Evolutionary conservation across 1,284 basidiomycete species (phyloP).

Genomic region (Pseudozyma hubeiensis): DNA sequence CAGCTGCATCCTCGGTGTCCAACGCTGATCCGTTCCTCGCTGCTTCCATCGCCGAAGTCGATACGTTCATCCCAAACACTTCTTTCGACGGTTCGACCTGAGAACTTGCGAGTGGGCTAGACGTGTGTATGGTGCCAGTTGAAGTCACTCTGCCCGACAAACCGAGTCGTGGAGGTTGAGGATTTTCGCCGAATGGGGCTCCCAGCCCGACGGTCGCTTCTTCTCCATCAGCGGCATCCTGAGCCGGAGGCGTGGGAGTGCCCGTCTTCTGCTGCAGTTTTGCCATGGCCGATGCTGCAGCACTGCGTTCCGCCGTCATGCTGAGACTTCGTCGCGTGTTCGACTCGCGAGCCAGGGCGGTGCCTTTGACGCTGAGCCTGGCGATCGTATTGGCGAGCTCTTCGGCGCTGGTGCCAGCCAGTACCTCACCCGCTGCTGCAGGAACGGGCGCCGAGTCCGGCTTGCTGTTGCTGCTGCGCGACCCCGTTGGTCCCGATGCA

Average conservation of each 20-base stretch:
- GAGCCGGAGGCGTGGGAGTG: conserved; percentile 12
- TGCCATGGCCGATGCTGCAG: conserved; percentile 42
- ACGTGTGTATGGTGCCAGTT: not conserved
- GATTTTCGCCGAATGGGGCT: conserved; percentile 9
- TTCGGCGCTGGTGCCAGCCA: conserved; percentile 32
- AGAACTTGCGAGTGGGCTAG: conserved; percentile 17
- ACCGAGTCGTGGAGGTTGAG: not conserved
- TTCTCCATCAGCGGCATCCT: not conserved
- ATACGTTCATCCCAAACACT: conserved; percentile 19
- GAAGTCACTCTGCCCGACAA: not conserved
- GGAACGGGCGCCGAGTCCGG: conserved; percentile 1
- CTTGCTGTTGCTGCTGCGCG: not conserved
- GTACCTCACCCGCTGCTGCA: conserved; percentile 7
- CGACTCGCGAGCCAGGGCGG: conserved; percentile 32
- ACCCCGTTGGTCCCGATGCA: conserved; percentile 15
- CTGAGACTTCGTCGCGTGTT: conserved; percentile 24
- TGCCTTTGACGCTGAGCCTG: conserved; percentile 54
- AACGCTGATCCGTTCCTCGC: conserved; percentile 26
- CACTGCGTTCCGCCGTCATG: conserved; percentile 39
- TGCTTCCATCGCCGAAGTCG: conserved; percentile 14
- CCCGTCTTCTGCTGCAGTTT: conserved; percentile 34
- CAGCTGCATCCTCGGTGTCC: conserved; percentile 26
- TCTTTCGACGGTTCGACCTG: not conserved
- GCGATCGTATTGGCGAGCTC: conserved; percentile 59
- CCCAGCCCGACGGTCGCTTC: not conserved